Percentiles rank a stretch among this genome's conserved stretches.
These are phyloP conservation scores for Calycina marina DNA, from an alignment of 2,329 filamentous ascomycete genomes.

Conservation along the genomic window DNA sequence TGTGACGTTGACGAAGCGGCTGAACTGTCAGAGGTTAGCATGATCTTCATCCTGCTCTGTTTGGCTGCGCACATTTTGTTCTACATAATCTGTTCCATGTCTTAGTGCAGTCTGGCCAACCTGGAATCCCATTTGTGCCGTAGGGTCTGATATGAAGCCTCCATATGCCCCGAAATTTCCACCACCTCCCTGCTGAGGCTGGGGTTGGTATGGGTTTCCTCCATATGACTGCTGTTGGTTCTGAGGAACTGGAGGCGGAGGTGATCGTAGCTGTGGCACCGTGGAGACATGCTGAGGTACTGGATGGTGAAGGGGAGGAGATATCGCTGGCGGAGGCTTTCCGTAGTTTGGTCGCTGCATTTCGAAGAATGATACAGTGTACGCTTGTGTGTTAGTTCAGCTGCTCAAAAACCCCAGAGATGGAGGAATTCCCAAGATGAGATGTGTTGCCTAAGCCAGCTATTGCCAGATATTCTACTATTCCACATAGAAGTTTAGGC, in stretches of 20 bases:
- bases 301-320: constrained; percentile 89
- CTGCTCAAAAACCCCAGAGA: too few species aligned
- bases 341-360: constrained; percentile 84
- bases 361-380: constrained; percentile 2
- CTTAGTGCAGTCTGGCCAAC: constrained; percentile 84
- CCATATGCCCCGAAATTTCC: constrained; percentile 62
- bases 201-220: constrained; percentile 62
- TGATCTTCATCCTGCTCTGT: not conserved
- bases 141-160: constrained; percentile 90
- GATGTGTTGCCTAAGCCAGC: too few species aligned
- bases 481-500: too few species aligned
- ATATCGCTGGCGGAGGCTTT: constrained; percentile 53
- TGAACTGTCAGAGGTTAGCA: constrained; percentile 36
- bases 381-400: not conserved
- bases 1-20: constrained; percentile 78
- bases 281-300: constrained; percentile 97
- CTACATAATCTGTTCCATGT: constrained; percentile 85
- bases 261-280: constrained; percentile 90
- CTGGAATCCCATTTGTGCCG: constrained; percentile 87
- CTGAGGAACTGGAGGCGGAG: constrained; percentile 63
- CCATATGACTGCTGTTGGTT: constrained; percentile 48
- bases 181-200: constrained; percentile 26
- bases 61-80: constrained; percentile 60
- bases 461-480: too few species aligned
- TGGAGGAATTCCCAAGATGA: too few species aligned